These are phyloP conservation scores for Curvularia spicifera DNA, from an alignment of 2,329 filamentous ascomycete genomes.

Conservation along the genomic window DNA sequence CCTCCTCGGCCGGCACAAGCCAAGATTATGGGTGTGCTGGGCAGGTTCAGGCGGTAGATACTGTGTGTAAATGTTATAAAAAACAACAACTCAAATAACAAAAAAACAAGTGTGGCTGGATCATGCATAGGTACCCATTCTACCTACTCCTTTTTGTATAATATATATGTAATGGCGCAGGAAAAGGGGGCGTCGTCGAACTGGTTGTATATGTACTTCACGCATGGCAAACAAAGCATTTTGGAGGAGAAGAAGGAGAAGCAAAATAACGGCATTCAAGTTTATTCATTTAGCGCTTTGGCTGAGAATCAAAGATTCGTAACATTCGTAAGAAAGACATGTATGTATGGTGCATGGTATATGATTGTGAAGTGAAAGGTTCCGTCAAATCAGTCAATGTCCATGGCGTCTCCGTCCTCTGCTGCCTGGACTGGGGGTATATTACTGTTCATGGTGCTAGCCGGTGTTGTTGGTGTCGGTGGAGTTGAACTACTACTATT, in stretches of 20 bases:
- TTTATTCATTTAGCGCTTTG: neutral
- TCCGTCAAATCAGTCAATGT: conserved; percentile 59
- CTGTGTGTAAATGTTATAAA: neutral
- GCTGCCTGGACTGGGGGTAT: conserved; percentile 16
- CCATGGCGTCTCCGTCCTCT: conserved; percentile 67
- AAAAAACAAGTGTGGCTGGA: conserved; percentile 35
- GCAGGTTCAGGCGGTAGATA: conserved; percentile 36
- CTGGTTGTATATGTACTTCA: neutral
- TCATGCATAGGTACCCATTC: conserved; percentile 24
- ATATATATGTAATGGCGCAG: neutral
- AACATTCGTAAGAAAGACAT: neutral
- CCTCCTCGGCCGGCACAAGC: conserved; percentile 43
- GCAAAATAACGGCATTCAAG: neutral
- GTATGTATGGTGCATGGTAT: neutral
- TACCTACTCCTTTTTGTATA: conserved; percentile 1
- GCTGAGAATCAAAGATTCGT: neutral
- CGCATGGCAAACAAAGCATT: no score
- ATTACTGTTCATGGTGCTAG: conserved; percentile 2
- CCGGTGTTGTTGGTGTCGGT: neutral
- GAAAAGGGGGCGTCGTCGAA: neutral
- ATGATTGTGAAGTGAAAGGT: neutral
- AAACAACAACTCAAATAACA: neutral
- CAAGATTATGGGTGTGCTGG: conserved; percentile 37
- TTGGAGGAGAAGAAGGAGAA: no score
- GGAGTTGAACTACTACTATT: neutral